Evolutionary conservation across 306 rosid genomes (phyloP), one percentile per base, ranked within the genome.

Genomic region (Medicago lupulina): DNA sequence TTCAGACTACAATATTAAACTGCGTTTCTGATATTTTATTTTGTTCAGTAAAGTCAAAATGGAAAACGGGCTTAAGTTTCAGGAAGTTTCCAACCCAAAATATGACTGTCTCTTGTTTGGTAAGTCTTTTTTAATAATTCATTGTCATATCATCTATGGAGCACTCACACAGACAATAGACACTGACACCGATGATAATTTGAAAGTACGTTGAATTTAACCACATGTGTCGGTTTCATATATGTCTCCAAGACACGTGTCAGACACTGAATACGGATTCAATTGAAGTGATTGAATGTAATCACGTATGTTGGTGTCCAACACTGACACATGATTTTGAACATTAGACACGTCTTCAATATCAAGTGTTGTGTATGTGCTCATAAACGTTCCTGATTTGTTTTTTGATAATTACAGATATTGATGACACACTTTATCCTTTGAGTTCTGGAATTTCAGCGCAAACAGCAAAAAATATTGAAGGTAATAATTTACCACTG

Each of bases 351-450:
- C 6, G 51, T 15, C 55, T 50, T 49, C 8, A 49, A 5, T 49
- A 47, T 14, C 6, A 50, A 50, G 55, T 50, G 17, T 50, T 14
- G 18, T 49, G 55, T 6, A 1, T 5, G 9, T 50, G 21, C 3
- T n/a, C 9, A 50, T 50, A 55, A 1, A 12, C 47, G 49, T 4
- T 62, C 2, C 12, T 41, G 38, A 38, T 23, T 34, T 9, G 18
- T 31, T 86, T 86, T n/a, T 54, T 28, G 11, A 15, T 83, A 11
- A 75, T 76, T 86, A 59, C 85, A 94, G 98, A 94, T 84, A 70
- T 94, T 73, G 98, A 94, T 84, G 98, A 94, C 86, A 94, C 98
- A 46, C 95, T 94, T 54, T 91, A 94, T 80, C 93, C 97, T 67
- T n/a, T 67, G 9, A 88, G 85, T 64, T 88, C 90, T 49, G 98